phyloP scores from a whole-genome alignment of 2,329 filamentous ascomycete genomes.

The Mycosphaerella sp. region DNA sequence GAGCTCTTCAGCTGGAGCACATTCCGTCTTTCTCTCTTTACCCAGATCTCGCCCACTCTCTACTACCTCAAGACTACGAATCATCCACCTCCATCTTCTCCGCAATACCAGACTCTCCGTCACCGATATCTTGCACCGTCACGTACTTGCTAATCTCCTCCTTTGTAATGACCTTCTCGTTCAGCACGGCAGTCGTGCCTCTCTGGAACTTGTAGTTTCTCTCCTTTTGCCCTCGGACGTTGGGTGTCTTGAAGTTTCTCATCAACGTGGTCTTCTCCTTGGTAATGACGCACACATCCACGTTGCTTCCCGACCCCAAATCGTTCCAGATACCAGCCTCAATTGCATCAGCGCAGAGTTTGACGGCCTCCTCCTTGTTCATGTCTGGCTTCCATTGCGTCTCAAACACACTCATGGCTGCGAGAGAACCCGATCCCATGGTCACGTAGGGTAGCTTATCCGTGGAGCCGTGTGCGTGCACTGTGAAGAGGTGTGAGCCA shows the following conservation, averaged over 20 bases:
- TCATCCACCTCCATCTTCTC: conserved; percentile 61
- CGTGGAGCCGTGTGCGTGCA: conserved; percentile 95
- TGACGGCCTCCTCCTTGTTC: conserved; percentile 72
- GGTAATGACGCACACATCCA: conserved; percentile 94
- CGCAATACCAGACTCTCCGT: conserved; percentile 56
- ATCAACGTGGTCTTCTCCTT: conserved; percentile 89
- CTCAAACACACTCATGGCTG: conserved; percentile 98
- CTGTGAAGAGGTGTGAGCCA: conserved; percentile 90
- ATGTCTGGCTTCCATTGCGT: conserved; percentile 82
- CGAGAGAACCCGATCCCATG: conserved; percentile 93
- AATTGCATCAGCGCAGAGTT: conserved; percentile 78
- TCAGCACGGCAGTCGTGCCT: conserved; percentile 91
- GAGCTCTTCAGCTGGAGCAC: not conserved
- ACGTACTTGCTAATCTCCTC: conserved; percentile 93
- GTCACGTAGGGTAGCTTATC: conserved; percentile 99
- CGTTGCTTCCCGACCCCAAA: conserved; percentile 91
- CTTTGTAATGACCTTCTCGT: conserved; percentile 92
- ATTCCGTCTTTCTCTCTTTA: not conserved
- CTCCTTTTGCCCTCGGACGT: conserved; percentile 83
- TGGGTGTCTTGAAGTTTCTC: conserved; percentile 89
- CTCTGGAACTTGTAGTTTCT: conserved; percentile 84
- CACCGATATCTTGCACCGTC: conserved; percentile 71
- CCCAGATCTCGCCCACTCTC: not conserved
- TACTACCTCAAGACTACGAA: not conserved
- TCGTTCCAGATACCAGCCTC: conserved; percentile 98